Base-by-base conservation (phyloP, 2,329 filamentous ascomycete species). In the Chaetomium globosum region DNA sequence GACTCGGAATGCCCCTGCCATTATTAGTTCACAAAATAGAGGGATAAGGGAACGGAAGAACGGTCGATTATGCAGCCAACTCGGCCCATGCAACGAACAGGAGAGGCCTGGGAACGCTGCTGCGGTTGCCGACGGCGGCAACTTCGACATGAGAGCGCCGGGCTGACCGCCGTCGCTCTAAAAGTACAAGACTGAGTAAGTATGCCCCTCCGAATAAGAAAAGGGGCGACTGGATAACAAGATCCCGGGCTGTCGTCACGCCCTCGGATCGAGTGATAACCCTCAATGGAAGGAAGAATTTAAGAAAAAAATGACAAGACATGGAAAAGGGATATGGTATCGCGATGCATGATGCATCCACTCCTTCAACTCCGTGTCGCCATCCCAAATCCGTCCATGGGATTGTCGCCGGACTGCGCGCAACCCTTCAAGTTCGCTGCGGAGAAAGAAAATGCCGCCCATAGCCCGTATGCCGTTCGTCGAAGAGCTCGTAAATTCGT, bases 51-150 rank as follows among this genome's bases (percentile, higher is more conserved):
- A 28, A 52, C 26, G 21, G 23, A 61, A 60, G 30, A 59, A 19
- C 61, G 33, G 61, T 70, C 53, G 63, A 67, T 68, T 52, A 49
- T 55, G 52, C 60, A 70, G 64, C 69, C 67, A 64, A 65, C 69
- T 69, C 52, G 68, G 65, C 67, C 69, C 69, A 69, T 69, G 61
- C 33, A 46, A 26, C 36, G n/a, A 21, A 28, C n/a, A 39, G 19
- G 21, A 48, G 55, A 59, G 21, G 26, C 31, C 23, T 52, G 36
- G 57, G 52, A 60, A 55, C n/a, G 60, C 30, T 49, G 59, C 36
- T 43, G 59, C 31, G 39, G 19, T 23, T 63, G 62, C 61, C 52
- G 61, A 64, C 59, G 59, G 59, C 57, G 56, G 21, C 62, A 69
- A 63, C 59, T 55, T 65, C 59, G 62, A 65, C 54, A 68, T 65